Evolutionary conservation across 345 rosid genomes (phyloP).

Genomic region (Heritiera littoralis): DNA sequence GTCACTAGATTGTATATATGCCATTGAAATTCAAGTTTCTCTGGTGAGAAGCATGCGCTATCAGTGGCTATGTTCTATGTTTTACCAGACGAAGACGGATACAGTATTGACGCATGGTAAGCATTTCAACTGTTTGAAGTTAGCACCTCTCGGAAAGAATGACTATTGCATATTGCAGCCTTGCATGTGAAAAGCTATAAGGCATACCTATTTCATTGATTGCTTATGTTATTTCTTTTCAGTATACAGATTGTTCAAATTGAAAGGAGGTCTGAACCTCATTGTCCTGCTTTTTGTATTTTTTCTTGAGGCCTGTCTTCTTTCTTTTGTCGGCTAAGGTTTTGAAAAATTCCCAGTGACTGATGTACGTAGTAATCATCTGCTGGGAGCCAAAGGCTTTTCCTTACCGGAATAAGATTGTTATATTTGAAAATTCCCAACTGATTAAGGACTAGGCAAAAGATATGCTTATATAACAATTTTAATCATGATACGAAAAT

Average conservation of each 20-base stretch:
- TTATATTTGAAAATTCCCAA: background rate
- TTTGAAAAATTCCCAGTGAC: background rate
- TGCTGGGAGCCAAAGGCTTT: background rate
- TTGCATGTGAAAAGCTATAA: too few species aligned
- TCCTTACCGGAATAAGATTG: background rate
- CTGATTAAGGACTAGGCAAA: background rate
- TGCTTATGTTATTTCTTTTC: background rate
- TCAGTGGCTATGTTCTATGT: background rate
- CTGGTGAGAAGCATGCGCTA: background rate
- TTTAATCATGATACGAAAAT: too few species aligned
- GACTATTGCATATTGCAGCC: too few species aligned
- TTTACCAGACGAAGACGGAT: background rate
- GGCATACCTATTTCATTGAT: background rate
- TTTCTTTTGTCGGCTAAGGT: background rate
- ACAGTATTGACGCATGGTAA: background rate
- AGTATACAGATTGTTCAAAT: background rate
- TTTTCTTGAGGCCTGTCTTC: background rate
- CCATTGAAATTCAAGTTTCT: background rate
- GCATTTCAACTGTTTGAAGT: too few species aligned
- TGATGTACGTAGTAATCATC: too few species aligned
- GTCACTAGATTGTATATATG: background rate
- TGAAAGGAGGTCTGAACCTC: too few species aligned
- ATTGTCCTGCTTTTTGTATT: too few species aligned
- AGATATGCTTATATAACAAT: too few species aligned
- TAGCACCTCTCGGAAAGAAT: background rate